Evolutionary conservation across 331 rosid genomes (phyloP).

Genomic region (Ulmus americana): DNA sequence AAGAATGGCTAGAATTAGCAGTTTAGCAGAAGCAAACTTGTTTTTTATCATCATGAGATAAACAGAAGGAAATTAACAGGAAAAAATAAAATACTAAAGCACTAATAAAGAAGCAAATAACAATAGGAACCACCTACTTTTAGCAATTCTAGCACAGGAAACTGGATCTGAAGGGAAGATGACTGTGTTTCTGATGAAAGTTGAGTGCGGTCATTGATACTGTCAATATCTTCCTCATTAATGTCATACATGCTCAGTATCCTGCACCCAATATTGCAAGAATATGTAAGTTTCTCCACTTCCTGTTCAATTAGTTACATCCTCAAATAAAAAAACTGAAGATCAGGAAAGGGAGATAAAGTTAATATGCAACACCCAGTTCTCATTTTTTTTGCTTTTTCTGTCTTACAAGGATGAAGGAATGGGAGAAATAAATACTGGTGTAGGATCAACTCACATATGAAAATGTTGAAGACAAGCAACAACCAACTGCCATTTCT

Average conservation of each 20-base stretch:
- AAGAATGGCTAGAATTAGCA: no score
- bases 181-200: constrained; percentile 52
- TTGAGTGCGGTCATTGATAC: constrained; percentile 53
- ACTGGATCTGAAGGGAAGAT: constrained; percentile 64
- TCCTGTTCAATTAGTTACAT: constrained; percentile 3
- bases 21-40: no score
- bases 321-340: not conserved
- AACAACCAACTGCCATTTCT: constrained; percentile 89
- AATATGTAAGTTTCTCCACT: constrained; percentile 7
- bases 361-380: not conserved
- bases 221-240: constrained; percentile 74
- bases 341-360: not conserved
- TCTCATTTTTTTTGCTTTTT: not conserved
- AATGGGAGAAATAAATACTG: not conserved
- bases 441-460: constrained; percentile 50
- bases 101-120: constrained; percentile 11
- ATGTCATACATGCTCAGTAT: constrained; percentile 67
- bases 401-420: not conserved
- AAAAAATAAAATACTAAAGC: no score
- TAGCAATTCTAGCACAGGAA: constrained; percentile 83
- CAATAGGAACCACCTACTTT: constrained; percentile 45
- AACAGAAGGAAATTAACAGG: no score
- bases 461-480: constrained; percentile 88
- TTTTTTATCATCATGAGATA: no score
- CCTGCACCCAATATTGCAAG: constrained; percentile 41